phyloP scores from a whole-genome alignment of 768 basidiomycete species.

The Amylocystis lapponica region DNA sequence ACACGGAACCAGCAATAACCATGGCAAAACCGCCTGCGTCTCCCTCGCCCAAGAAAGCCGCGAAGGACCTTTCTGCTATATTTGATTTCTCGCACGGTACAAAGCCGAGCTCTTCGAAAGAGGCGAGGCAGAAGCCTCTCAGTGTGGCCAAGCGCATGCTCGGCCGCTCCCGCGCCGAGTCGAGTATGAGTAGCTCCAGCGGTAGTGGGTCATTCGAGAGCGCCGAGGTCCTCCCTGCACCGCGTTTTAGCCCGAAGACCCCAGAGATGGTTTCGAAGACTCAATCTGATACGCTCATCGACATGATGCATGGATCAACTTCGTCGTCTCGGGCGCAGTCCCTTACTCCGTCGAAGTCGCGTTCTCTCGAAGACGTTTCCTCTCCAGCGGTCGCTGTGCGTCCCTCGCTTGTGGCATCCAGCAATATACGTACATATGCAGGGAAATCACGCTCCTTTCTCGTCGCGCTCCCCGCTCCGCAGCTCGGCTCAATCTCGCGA shows the following conservation, averaged over 20 bases:
- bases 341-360: slow-evolving; percentile 12
- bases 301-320: slow-evolving; percentile 11
- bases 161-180: slow-evolving; percentile 59
- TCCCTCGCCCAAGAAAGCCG: slow-evolving; percentile 12
- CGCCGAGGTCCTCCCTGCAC: neutral
- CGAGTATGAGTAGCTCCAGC: slow-evolving; percentile 34
- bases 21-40: neutral
- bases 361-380: slow-evolving; percentile 15
- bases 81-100: slow-evolving; percentile 32
- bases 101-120: neutral
- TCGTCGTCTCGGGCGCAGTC: slow-evolving; percentile 3
- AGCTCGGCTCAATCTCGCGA: slow-evolving; percentile 7
- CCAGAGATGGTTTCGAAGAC: slow-evolving; percentile 10
- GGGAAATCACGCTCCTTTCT: slow-evolving; percentile 79
- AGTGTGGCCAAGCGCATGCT: slow-evolving; percentile 67
- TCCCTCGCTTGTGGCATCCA: slow-evolving; percentile 20
- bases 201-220: slow-evolving; percentile 10
- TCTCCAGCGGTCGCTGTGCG: slow-evolving; percentile 16
- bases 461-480: slow-evolving; percentile 45
- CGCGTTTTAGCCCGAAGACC: slow-evolving; percentile 8
- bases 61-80: slow-evolving; percentile 41
- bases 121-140: neutral
- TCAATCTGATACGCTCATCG: slow-evolving; percentile 15
- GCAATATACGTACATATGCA: slow-evolving; percentile 61
- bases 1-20: neutral